Percentiles rank a stretch among this genome's conserved stretches.
phyloP scores from a whole-genome alignment of 2,329 filamentous ascomycete genomes.

The Venturia nashicola region DNA sequence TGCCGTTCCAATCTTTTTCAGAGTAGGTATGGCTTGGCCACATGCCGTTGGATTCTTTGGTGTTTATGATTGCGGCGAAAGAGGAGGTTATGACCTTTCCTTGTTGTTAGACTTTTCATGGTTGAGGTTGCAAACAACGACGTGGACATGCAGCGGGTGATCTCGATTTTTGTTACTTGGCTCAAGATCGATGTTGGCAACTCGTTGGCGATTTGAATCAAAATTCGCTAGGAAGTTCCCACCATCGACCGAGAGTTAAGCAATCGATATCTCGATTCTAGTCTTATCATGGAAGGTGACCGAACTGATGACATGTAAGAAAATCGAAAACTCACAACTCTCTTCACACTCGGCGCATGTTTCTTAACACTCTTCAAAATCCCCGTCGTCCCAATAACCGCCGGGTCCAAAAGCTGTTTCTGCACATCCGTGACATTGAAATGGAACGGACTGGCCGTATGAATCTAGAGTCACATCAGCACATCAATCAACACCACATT shows the following conservation, averaged over 20 bases:
- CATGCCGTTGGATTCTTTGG: constrained; percentile 34
- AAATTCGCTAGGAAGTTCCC: neutral
- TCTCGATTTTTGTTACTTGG: too few species aligned
- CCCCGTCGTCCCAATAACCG: constrained; percentile 50
- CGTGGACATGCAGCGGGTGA: too few species aligned
- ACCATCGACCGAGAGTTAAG: too few species aligned
- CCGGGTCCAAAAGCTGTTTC: constrained; percentile 48
- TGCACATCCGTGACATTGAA: constrained; percentile 61
- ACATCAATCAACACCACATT: neutral
- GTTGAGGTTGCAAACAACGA: too few species aligned
- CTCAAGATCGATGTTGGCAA: too few species aligned
- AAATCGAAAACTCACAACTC: constrained; percentile 44
- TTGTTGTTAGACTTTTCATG: too few species aligned
- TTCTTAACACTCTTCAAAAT: constrained; percentile 48
- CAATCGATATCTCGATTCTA: too few species aligned
- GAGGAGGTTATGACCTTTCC: constrained; percentile 44
- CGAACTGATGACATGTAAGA: constrained; percentile 10
- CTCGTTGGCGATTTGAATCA: constrained; percentile 16
- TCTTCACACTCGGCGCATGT: constrained; percentile 52
- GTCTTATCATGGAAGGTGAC: constrained; percentile 14
- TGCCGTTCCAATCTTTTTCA: constrained; percentile 45
- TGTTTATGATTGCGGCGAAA: constrained; percentile 52
- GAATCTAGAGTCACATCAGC: constrained; percentile 13
- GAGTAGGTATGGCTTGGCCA: constrained; percentile 38
- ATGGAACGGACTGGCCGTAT: constrained; percentile 49